Evolutionary conservation across 768 basidiomycete species (phyloP).

Genomic region (Trametes cubensis): DNA sequence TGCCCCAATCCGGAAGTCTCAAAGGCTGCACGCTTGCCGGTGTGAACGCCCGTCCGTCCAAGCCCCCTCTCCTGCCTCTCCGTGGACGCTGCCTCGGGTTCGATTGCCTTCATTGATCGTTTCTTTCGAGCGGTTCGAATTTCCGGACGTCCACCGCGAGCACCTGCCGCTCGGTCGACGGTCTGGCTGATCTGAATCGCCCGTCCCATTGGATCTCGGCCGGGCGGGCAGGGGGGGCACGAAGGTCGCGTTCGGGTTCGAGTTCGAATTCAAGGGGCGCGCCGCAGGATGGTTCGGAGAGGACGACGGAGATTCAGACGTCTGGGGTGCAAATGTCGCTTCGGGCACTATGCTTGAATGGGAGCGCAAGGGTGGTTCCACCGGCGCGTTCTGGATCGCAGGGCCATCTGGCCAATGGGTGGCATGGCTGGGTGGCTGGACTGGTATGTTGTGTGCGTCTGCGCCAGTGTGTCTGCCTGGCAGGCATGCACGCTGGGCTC

Average conservation of each 20-base stretch:
- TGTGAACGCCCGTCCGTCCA: constrained; percentile 9
- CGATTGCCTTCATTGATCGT: not conserved
- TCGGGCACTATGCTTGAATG: constrained; percentile 16
- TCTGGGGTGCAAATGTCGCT: constrained; percentile 13
- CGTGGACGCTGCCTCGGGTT: no score
- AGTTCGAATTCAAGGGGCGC: no score
- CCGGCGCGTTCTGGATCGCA: constrained; percentile 13
- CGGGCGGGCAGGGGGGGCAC: not conserved
- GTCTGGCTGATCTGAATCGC: not conserved
- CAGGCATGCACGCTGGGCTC: no score
- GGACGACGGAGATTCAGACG: not conserved
- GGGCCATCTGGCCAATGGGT: not conserved
- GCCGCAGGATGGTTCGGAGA: not conserved
- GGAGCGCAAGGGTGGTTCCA: constrained; percentile 13
- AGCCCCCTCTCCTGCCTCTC: not conserved
- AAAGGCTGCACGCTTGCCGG: constrained; percentile 26
- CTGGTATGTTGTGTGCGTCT: no score
- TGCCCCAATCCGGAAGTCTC: constrained; percentile 29
- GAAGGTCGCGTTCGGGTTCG: not conserved
- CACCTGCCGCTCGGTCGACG: not conserved
- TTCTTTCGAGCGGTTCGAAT: not conserved
- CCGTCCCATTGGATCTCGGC: constrained; percentile 6
- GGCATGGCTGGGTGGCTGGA: no score
- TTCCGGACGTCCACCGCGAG: no score
- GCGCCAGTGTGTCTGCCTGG: not conserved